Evolutionary conservation across 1,139 yeast genomes (phyloP), one percentile per base, ranked within the genome.

Genomic region (Diutina catenulata): DNA sequence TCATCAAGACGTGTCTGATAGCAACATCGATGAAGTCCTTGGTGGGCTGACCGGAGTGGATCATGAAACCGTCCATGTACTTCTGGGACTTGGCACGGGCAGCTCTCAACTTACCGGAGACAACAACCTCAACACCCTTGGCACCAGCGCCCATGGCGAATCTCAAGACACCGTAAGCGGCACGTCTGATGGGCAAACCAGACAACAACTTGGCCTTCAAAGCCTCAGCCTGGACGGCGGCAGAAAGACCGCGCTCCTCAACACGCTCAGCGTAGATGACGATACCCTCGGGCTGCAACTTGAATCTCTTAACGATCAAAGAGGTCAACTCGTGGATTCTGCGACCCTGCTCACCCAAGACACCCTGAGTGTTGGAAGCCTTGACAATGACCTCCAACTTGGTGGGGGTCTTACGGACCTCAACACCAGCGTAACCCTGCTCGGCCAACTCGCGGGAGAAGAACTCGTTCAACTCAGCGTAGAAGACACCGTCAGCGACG

Each of bases 1-100:
- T 88, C 78, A 91, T 84, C 68, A 91, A 78, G 60, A 91, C 98
- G 91, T 93, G 98, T 76, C 99, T 88, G 67, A 95, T 87, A 58
- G 98, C 98, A 66, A 80, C 74, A 73, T 91, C 98, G 67, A 91
- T 91, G 80, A 91, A 91, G 66, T 91, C 98, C 59, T 76, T 80
- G 70, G 91, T 93, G 75, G 98, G 98, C 78, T 91, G 98, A 84
- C 98, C 98, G 62, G 96, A 86, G 94, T 91, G 98, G 78, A 91
- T 93, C 94, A 91, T 86, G 95, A 91, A 91, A 78, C 98, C 98
- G 68, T 91, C 97, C 65, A 94, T 81, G 81, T 91, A 91, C 76
- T 91, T 91, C 94, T 91, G 94, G 61, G 97, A 82, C 83, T 91
- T 91, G 63, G 99, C 98, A 80, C 98, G 88, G 61, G 98, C 98